These are phyloP conservation scores for Puccinia hordei DNA, from an alignment of 1,284 basidiomycete genomes.

Conservation along the genomic window DNA sequence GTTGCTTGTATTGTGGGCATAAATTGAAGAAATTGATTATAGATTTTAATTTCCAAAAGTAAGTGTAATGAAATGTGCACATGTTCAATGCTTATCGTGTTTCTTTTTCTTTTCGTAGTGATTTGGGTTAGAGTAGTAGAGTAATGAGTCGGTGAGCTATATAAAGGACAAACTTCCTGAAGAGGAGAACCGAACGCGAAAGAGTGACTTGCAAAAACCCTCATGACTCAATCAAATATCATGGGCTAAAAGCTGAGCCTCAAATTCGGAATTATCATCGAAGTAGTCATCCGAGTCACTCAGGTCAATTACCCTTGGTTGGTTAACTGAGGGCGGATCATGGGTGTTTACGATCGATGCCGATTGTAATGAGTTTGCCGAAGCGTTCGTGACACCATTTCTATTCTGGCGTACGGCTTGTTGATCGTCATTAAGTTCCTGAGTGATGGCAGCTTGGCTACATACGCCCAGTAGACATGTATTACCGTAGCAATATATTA, in stretches of 20 bases:
- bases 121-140: too few species aligned
- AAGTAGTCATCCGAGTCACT: constrained; percentile 47
- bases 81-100: too few species aligned
- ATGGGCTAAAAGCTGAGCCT: constrained; percentile 33
- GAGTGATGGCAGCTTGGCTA: background rate
- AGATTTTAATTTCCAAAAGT: too few species aligned
- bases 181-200: background rate
- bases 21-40: too few species aligned
- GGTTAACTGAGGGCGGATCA: constrained; percentile 24
- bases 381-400: background rate
- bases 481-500: too few species aligned
- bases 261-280: constrained; percentile 47
- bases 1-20: too few species aligned
- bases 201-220: background rate
- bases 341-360: constrained; percentile 29
- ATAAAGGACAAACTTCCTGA: background rate
- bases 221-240: background rate
- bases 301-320: constrained; percentile 12
- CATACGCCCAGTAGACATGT: background rate
- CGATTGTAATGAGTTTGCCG: background rate
- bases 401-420: constrained; percentile 7
- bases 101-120: too few species aligned
- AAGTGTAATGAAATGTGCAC: too few species aligned
- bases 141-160: too few species aligned
- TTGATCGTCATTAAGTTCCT: background rate